A percentile compares a stretch with the other conserved stretches of the same genome.
phyloP scores from a whole-genome alignment of 192 early-diverging fungal species.

The Funneliformis geosporum region DNA sequence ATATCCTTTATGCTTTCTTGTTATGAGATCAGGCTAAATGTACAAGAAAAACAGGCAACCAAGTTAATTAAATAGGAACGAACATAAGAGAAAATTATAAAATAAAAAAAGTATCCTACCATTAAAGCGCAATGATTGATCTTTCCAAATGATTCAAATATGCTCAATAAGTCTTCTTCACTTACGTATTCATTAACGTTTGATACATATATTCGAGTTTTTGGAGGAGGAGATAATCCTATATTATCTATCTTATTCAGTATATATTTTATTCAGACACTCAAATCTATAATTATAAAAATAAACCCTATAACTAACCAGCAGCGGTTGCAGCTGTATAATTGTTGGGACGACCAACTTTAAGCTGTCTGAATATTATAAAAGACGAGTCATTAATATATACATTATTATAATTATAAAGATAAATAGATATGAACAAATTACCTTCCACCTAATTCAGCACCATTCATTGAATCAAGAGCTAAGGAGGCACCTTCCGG shows the following conservation, averaged over 20 bases:
- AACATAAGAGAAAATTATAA: background rate
- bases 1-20: constrained; percentile 77
- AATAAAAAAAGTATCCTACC: constrained; percentile 44
- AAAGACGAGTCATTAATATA: background rate
- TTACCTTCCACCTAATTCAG: constrained; percentile 77
- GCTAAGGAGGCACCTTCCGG: constrained; percentile 85
- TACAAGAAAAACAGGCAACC: background rate
- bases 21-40: constrained; percentile 61
- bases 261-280: background rate
- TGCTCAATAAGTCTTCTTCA: constrained; percentile 71
- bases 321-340: constrained; percentile 63
- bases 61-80: background rate
- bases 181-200: constrained; percentile 78
- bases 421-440: constrained; percentile 10
- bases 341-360: constrained; percentile 86
- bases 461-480: constrained; percentile 77
- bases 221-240: constrained; percentile 62
- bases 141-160: constrained; percentile 85
- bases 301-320: constrained; percentile 32
- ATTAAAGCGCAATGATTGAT: constrained; percentile 68
- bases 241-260: constrained; percentile 12
- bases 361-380: constrained; percentile 52
- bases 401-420: background rate
- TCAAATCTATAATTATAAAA: background rate
- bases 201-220: constrained; percentile 77